Percentiles rank a stretch among this genome's conserved stretches.
These are phyloP conservation scores for Spatholobus suberectus DNA, from an alignment of 306 rosid genomes.

Conservation along the genomic window DNA sequence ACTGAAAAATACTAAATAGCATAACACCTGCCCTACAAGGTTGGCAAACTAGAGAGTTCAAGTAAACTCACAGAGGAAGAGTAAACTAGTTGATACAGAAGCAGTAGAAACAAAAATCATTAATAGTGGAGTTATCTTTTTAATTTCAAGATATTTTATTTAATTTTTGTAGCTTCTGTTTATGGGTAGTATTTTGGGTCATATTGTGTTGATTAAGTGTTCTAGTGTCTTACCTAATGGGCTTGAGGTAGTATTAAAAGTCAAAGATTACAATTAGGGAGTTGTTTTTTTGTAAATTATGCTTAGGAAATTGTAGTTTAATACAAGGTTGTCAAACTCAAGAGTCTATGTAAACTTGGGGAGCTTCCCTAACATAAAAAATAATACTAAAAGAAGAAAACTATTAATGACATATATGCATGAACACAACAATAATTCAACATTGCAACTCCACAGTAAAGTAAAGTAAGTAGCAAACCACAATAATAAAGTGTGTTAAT, in stretches of 20 bases:
- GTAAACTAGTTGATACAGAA: neutral
- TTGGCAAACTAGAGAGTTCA: constrained; percentile 16
- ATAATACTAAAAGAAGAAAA: neutral
- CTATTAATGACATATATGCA: neutral
- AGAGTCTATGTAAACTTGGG: neutral
- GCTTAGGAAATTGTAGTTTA: neutral
- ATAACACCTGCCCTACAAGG: neutral
- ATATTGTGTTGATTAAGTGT: neutral
- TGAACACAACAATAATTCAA: too few relatives aligned
- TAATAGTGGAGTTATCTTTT: neutral
- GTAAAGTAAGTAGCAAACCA: neutral
- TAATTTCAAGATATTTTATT: constrained; percentile 1
- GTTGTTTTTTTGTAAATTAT: neutral
- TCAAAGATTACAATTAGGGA: neutral
- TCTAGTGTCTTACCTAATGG: neutral
- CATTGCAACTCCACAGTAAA: neutral
- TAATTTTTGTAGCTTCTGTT: neutral
- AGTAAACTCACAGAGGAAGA: neutral
- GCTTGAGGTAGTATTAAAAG: neutral
- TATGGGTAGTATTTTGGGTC: neutral
- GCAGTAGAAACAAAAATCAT: neutral
- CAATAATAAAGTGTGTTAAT: neutral
- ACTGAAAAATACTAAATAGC: neutral
- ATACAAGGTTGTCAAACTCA: neutral
- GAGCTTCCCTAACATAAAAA: neutral